Conservation (phyloP, 805 yeast species). For the Starmerella roubikii region DNA sequence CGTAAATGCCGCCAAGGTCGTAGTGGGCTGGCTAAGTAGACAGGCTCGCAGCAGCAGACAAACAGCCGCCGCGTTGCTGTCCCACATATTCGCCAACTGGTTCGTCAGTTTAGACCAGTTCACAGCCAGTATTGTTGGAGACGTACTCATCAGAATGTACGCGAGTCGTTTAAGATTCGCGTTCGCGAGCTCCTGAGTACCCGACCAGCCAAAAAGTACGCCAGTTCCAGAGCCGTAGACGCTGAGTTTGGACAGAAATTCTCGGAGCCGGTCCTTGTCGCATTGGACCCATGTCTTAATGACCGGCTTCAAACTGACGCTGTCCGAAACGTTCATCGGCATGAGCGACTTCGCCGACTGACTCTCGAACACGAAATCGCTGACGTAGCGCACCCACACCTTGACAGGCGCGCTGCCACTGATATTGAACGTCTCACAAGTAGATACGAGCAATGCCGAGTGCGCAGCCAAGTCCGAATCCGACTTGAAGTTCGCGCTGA, state of each 20-base stretch:
- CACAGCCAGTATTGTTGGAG: constrained; percentile 23
- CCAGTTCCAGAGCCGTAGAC: constrained; percentile 37
- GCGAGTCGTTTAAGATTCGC: constrained; percentile 48
- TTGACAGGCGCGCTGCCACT: constrained; percentile 28
- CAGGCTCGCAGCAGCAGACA: constrained; percentile 52
- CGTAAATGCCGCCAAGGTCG: constrained; percentile 27
- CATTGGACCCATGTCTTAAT: constrained; percentile 49
- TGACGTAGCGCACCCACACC: constrained; percentile 50
- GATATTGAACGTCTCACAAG: constrained; percentile 3
- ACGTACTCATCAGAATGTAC: constrained; percentile 46
- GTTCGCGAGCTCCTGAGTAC: constrained; percentile 48
- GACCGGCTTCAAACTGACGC: constrained; percentile 40
- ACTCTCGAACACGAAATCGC: constrained; percentile 51
- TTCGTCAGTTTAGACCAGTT: constrained; percentile 16
- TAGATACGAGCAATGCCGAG: constrained; percentile 5
- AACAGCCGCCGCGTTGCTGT: constrained; percentile 38
- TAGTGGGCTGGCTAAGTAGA: constrained; percentile 27
- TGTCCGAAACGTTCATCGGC: constrained; percentile 23
- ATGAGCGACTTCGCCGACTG: constrained; percentile 34
- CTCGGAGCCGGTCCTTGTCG: constrained; percentile 48
- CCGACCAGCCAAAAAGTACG: constrained; percentile 55
- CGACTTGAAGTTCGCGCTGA: constrained; percentile 21
- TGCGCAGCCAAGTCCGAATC: constrained; percentile 6
- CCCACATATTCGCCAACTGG: constrained; percentile 20
- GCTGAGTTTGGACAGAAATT: constrained; percentile 33